These are phyloP conservation scores for Discostella stelligera DNA, from an alignment of 352 stramenopile genomes.

Conservation along the genomic window DNA sequence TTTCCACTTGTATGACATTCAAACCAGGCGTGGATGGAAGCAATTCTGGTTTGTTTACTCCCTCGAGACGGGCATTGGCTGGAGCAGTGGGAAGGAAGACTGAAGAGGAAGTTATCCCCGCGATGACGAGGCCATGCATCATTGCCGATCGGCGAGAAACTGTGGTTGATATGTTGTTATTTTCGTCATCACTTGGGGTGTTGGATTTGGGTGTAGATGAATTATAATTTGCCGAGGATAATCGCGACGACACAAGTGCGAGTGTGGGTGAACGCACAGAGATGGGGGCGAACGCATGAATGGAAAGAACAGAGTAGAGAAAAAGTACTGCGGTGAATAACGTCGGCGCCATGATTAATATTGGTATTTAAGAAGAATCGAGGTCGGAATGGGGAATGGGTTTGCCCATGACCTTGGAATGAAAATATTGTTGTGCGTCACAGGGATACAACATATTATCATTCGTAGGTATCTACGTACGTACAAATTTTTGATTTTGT, in stretches of 20 bases:
- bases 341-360: conserved; percentile 7
- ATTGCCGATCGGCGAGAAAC: conserved; percentile 26
- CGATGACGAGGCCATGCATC: not conserved
- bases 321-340: conserved; percentile 1
- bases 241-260: not conserved
- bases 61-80: conserved; percentile 51
- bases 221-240: not conserved
- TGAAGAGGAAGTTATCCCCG: conserved; percentile 9
- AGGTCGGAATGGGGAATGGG: not conserved
- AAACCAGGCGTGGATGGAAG: conserved; percentile 61
- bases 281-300: conserved; percentile 11
- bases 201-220: not conserved
- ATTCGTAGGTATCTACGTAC: too few relatives aligned
- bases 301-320: not conserved
- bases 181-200: not conserved
- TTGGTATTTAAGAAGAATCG: not conserved
- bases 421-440: too few relatives aligned
- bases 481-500: too few relatives aligned
- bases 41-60: conserved; percentile 79
- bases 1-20: conserved; percentile 81
- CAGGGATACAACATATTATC: too few relatives aligned
- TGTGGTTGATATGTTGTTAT: not conserved
- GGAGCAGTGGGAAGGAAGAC: conserved; percentile 23
- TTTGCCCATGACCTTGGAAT: not conserved
- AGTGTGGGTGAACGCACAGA: not conserved